Evolutionary conservation across 75 land plant species (phyloP), one percentile per base, ranked within the genome.

Genomic region (Pinus taeda): DNA sequence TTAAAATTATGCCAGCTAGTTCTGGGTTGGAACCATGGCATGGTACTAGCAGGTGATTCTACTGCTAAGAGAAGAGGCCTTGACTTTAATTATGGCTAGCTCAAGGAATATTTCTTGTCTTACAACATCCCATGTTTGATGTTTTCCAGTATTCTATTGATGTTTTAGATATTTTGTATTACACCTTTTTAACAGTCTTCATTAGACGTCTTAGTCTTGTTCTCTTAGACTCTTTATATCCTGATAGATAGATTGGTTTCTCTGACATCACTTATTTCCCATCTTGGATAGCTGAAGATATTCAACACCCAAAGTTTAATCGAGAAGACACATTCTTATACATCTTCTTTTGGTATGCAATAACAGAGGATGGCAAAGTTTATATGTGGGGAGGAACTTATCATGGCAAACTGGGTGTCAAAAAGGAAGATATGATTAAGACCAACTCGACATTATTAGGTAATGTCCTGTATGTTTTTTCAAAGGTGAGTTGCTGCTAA

Each of bases 11-110:
- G 73, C 39, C 85, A 91, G 77, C 91, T 87, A 73, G 87, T 89
- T 76, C 89, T 97, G 58, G 98, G 99, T 57, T 97, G 99, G 99
- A 90, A 91, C 79, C 98, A 97, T 87, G 91, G 88, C 57, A 81
- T 97, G 75, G 73, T 87, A 71, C 76, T 93, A 9, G 79, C 95
- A 83, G 88, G 96, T 93, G 60, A 69, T 37, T 69, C 49, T 69
- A 20, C 21, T 69, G 37, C 71, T 69, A 9, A 11, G 14, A 37
- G 49, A 42, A 20, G 72, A 69, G 11, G 8, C 3, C 22, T 69
- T 20, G 53, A 0, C 15, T 42, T 18, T 11, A 42, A 22, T 7
- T 6, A 20, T 39, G 39, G 11, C 72, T 20, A 42, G 22, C 55
- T 69, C 39, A 36, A 69, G 72, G 49, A 49, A 42, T 30, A 18